Evolutionary conservation across 495 filamentous ascomycete species (phyloP).

Genomic region (Podospora comata): DNA sequence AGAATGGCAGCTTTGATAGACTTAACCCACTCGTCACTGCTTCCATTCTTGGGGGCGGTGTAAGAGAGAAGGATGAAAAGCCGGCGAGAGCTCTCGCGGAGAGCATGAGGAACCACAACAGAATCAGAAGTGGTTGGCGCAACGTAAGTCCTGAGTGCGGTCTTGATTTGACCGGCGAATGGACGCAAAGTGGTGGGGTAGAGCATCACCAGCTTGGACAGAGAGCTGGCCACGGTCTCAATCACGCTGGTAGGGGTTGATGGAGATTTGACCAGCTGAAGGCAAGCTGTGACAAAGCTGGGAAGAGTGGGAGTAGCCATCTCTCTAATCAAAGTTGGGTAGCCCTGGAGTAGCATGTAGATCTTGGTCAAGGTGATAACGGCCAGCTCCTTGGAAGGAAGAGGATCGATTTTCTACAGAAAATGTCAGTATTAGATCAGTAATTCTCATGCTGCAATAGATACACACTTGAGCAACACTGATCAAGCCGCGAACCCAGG

Average conservation of each 20-base stretch:
- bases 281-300: constrained; percentile 65
- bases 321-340: constrained; percentile 78
- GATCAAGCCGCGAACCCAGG: constrained; percentile 72
- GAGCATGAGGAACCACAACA: constrained; percentile 43
- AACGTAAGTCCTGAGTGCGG: constrained; percentile 53
- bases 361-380: constrained; percentile 76
- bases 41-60: constrained; percentile 70
- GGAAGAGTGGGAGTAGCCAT: constrained; percentile 81
- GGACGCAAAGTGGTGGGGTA: constrained; percentile 79
- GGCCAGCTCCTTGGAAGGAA: constrained; percentile 67
- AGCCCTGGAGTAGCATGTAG: constrained; percentile 73
- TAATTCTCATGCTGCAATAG: not conserved
- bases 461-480: constrained; percentile 63
- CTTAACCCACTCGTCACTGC: constrained; percentile 69
- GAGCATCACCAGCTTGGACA: constrained; percentile 65
- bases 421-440: constrained; percentile 9
- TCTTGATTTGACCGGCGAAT: constrained; percentile 62
- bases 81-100: constrained; percentile 53
- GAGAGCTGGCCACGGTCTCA: constrained; percentile 55
- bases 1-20: constrained; percentile 56
- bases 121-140: constrained; percentile 54
- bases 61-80: constrained; percentile 67
- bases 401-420: constrained; percentile 66
- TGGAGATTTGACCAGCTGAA: constrained; percentile 58
- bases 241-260: constrained; percentile 46